Conservation (phyloP, 495 filamentous ascomycete species). For the Penicillium ochrochloron region DNA sequence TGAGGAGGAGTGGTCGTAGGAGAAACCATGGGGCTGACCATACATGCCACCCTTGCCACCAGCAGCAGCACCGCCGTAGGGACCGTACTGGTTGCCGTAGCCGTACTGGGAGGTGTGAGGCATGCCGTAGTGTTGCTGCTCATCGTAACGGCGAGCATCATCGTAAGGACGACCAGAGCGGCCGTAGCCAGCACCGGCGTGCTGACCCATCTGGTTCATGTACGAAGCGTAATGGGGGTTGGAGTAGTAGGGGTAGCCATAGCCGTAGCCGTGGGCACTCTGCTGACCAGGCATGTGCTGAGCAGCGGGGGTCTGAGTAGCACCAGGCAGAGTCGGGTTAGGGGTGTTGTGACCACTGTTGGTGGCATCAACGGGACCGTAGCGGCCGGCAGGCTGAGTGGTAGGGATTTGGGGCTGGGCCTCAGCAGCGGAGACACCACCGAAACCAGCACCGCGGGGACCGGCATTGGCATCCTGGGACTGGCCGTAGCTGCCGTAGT, state of each 20-base stretch:
- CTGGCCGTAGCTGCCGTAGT: slow-evolving; percentile 77
- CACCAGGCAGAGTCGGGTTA: slow-evolving; percentile 74
- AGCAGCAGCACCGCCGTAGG: slow-evolving; percentile 56
- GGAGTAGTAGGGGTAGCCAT: slow-evolving; percentile 78
- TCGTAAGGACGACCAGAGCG: slow-evolving; percentile 60
- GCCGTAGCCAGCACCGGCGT: slow-evolving; percentile 49
- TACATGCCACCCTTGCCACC: slow-evolving; percentile 76
- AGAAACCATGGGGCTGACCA: slow-evolving; percentile 77
- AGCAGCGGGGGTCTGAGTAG: slow-evolving; percentile 64
- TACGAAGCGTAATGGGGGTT: slow-evolving; percentile 81
- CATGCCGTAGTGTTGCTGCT: slow-evolving; percentile 50
- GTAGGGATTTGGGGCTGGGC: slow-evolving; percentile 77
- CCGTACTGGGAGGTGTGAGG: slow-evolving; percentile 63
- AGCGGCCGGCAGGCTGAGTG: slow-evolving; percentile 68
- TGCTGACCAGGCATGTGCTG: slow-evolving; percentile 69
- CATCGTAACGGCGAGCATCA: slow-evolving; percentile 59
- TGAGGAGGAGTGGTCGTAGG: slow-evolving; percentile 79
- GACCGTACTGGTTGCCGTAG: slow-evolving; percentile 73
- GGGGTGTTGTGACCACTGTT: slow-evolving; percentile 88
- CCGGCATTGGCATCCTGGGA: slow-evolving; percentile 76
- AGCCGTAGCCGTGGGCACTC: slow-evolving; percentile 61
- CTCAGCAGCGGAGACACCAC: slow-evolving; percentile 72
- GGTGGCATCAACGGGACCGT: slow-evolving; percentile 73
- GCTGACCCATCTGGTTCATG: slow-evolving; percentile 67
- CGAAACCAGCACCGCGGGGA: slow-evolving; percentile 72